Percentiles rank a stretch among this genome's conserved stretches.
These are phyloP conservation scores for Leccinum griseonigrum DNA, from an alignment of 1,284 basidiomycete genomes.

Conservation along the genomic window DNA sequence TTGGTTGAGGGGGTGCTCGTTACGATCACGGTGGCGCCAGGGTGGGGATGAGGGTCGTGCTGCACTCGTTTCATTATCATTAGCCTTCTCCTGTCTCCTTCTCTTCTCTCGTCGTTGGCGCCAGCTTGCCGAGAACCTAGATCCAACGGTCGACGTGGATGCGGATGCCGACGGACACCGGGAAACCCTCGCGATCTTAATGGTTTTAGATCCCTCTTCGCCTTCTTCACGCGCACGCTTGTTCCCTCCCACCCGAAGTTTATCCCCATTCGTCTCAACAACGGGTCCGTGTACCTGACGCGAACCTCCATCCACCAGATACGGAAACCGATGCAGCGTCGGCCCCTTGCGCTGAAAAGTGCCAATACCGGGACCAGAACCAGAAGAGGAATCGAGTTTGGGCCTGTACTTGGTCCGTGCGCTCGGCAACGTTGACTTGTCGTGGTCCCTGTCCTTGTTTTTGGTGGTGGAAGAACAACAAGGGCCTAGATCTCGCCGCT, in stretches of 20 bases:
- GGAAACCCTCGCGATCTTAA: not conserved
- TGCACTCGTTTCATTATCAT: not conserved
- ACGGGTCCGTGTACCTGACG: conserved; percentile 12
- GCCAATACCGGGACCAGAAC: not conserved
- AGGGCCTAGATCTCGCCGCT: not conserved
- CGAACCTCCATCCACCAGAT: conserved; percentile 10
- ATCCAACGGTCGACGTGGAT: not conserved
- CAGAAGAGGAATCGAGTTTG: conserved; percentile 9
- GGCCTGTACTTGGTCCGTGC: conserved; percentile 32
- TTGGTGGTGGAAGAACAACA: not conserved
- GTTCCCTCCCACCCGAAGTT: not conserved
- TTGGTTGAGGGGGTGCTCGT: not conserved
- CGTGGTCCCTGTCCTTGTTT: not conserved
- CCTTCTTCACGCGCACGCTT: not conserved
- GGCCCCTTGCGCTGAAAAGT: conserved; percentile 17
- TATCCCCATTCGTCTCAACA: conserved; percentile 4
- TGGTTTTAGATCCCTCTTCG: not conserved
- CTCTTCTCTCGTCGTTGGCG: conserved; percentile 2
- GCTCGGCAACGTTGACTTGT: conserved; percentile 18
- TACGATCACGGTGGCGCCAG: not conserved
- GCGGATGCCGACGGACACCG: not conserved
- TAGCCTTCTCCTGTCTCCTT: not conserved
- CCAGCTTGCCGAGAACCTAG: conserved; percentile 5
- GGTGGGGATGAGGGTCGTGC: not conserved
- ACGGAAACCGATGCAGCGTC: conserved; percentile 18